These are phyloP conservation scores for Acorus gramineus DNA, from an alignment of 106 monocot genomes.

Conservation along the genomic window DNA sequence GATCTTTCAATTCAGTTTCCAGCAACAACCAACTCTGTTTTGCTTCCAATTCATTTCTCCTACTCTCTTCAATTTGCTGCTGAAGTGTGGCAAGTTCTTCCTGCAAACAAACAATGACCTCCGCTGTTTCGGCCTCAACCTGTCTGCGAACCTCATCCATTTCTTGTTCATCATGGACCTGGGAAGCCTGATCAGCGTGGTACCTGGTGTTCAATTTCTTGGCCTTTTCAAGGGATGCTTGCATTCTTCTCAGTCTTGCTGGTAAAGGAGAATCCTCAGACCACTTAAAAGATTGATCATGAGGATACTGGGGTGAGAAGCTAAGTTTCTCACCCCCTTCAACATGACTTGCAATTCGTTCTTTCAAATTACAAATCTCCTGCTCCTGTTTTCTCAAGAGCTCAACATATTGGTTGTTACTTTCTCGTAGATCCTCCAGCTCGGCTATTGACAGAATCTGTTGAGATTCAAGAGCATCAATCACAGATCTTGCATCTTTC, in stretches of 20 bases:
- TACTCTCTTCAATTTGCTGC: constrained; percentile 36
- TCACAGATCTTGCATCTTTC: constrained; percentile 45
- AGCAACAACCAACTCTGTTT: constrained; percentile 22
- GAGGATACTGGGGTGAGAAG: constrained; percentile 7
- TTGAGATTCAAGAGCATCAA: constrained; percentile 79
- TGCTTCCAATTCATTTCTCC: constrained; percentile 32
- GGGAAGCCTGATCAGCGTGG: constrained; percentile 37
- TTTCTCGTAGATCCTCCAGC: constrained; percentile 35
- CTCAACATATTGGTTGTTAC: constrained; percentile 13
- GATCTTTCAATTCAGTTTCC: constrained; percentile 36
- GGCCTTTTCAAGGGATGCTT: constrained; percentile 58
- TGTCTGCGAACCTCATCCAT: constrained; percentile 71
- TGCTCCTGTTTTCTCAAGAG: constrained; percentile 25
- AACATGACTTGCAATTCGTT: constrained; percentile 14
- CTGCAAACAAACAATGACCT: constrained; percentile 87
- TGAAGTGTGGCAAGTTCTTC: constrained; percentile 55
- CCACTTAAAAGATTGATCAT: constrained; percentile 5
- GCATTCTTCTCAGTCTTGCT: constrained; percentile 47
- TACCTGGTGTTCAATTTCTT: constrained; percentile 30
- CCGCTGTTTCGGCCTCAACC: constrained; percentile 82
- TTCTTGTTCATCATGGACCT: constrained; percentile 47
- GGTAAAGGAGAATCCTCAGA: constrained; percentile 39
- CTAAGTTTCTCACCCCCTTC: constrained; percentile 7
- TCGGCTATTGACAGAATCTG: constrained; percentile 50
- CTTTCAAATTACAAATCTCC: constrained; percentile 34